Conservation (phyloP, 1,139 yeast species). For the Lodderomyces parapsilosis region DNA sequence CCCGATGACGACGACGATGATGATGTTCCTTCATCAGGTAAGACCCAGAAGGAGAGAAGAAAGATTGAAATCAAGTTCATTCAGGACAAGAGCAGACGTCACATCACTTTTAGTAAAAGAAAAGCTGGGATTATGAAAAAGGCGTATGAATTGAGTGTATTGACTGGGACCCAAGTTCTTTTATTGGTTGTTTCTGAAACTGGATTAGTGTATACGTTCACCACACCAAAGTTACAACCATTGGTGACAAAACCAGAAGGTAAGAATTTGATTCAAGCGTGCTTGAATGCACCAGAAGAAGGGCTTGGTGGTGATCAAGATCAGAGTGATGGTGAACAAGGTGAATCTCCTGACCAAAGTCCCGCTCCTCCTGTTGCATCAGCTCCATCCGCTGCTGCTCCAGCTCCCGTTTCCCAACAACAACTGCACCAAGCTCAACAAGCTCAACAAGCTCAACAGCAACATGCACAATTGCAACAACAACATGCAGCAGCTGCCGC, state of each 20-base stretch:
- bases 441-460: conserved; percentile 33
- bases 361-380: conserved; percentile 24
- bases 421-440: conserved; percentile 37
- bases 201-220: conserved; percentile 96
- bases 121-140: conserved; percentile 99
- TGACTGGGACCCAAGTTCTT: conserved; percentile 95
- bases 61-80: conserved; percentile 96
- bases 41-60: conserved; percentile 78
- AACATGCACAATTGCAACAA: conserved; percentile 20
- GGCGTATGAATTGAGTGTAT: conserved; percentile 92
- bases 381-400: too few relatives aligned
- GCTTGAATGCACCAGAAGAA: conserved; percentile 89
- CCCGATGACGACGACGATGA: conserved; percentile 69
- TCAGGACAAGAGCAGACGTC: conserved; percentile 96
- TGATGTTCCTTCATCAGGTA: conserved; percentile 55
- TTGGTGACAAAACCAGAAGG: conserved; percentile 97
- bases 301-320: conserved; percentile 64
- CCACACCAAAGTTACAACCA: conserved; percentile 97
- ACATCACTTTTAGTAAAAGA: conserved; percentile 94
- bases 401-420: conserved; percentile 24
- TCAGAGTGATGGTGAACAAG: conserved; percentile 54
- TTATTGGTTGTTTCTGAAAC: conserved; percentile 94
- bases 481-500: conserved; percentile 21
- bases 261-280: conserved; percentile 92
- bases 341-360: conserved; percentile 41